Evolutionary conservation across 1,284 basidiomycete genomes (phyloP), one percentile per base, ranked within the genome.

Genomic region (Wallemia mellicola): DNA sequence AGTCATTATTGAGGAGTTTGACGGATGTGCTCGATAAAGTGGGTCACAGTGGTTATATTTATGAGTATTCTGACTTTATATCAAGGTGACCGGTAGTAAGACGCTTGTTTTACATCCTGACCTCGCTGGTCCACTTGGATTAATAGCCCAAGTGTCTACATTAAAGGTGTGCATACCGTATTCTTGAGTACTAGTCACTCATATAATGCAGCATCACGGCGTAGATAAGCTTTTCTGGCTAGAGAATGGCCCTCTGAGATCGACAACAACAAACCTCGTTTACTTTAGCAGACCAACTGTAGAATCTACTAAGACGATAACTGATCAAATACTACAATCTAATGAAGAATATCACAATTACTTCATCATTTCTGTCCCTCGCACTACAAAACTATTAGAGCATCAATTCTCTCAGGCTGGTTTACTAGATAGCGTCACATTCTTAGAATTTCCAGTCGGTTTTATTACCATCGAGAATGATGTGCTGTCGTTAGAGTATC

Each of bases 191-290:
- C 9, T 25, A 28, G 22, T 11, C 17, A 57, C 7, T 19, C 55
- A 57, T 57, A 19, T 57, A 28, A 55, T 25, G 60, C 65, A 95
- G 84, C 86, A 95, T 68, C 91, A 96, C 77, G 91, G 88, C 2
- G 89, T 98, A 2, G 92, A 96, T 72, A 94, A 94, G 74, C 92
- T 99, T 83, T 95, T 94, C 71, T 99, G 94, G 94, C 79, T 98
- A 26, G 94, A 98, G 70, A 68, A 80, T 7, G 88, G 87, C 27
- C 81, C 85, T 11, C 71, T 94, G 60, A 79, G 80, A 54, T 83
- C 86, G 0, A 77, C 78, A 1, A 89, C 91, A 2, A 79, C 84
- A 28, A 92, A 89, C 64, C 79, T 98, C 62, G 79, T 99, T 24
- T 99, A 94, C 72, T 77, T 99, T 19, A 94, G 86, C 68, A 77